These are phyloP conservation scores for Aspergillus sclerotiicarbonarius DNA, from an alignment of 495 filamentous ascomycete species.

Conservation along the genomic window DNA sequence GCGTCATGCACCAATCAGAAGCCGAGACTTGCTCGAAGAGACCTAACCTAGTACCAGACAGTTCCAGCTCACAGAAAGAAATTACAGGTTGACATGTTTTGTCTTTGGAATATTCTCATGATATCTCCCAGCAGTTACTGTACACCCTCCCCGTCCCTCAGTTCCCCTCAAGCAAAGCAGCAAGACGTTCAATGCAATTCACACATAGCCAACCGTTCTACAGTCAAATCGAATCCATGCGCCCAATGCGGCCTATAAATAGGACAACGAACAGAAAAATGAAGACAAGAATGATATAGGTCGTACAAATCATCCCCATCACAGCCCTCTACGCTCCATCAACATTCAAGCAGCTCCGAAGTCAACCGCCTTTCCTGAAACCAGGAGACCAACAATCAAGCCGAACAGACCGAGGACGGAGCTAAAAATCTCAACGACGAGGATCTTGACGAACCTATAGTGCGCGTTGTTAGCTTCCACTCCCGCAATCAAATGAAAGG, in stretches of 20 bases:
- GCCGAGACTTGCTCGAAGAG: too few species aligned
- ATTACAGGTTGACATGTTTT: neutral
- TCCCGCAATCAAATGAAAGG: neutral
- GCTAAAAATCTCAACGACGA: constrained; percentile 99
- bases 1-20: too few species aligned
- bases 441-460: constrained; percentile 91
- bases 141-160: constrained; percentile 19
- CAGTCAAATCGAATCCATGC: constrained; percentile 38
- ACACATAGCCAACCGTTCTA: constrained; percentile 29
- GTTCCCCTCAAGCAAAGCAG: constrained; percentile 22
- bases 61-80: too few species aligned
- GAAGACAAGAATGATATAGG: constrained; percentile 22
- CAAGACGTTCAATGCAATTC: constrained; percentile 30
- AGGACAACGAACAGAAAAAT: constrained; percentile 25
- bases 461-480: constrained; percentile 19
- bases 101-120: neutral
- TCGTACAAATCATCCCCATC: constrained; percentile 24
- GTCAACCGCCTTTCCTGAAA: constrained; percentile 75
- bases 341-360: constrained; percentile 53
- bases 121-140: constrained; percentile 30
- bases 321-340: neutral
- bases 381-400: constrained; percentile 87
- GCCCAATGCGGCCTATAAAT: constrained; percentile 46
- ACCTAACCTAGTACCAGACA: too few species aligned
- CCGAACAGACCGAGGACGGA: constrained; percentile 98